These are phyloP conservation scores for Mycena citricolor DNA, from an alignment of 1,284 basidiomycete species.

Conservation along the genomic window DNA sequence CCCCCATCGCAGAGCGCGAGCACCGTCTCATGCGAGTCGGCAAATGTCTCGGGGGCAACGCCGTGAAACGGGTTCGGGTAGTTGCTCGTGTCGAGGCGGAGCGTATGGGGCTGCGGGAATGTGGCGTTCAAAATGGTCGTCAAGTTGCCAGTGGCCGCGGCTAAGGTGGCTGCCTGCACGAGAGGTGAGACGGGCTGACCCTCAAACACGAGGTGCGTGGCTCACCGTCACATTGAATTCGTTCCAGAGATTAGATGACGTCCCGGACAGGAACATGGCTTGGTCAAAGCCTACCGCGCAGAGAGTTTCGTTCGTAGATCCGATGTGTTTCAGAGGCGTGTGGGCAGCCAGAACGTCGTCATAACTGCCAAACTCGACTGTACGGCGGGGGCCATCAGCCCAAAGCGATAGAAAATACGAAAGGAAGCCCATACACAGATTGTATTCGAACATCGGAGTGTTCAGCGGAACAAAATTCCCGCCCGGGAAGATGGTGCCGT, in stretches of 20 bases:
- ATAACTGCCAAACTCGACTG: conserved; percentile 20
- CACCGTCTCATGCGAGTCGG: conserved; percentile 6
- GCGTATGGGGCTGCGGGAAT: conserved; percentile 7
- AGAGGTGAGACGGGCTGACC: conserved; percentile 1
- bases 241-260: conserved; percentile 1
- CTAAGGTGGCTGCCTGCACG: neutral
- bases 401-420: neutral
- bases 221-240: neutral
- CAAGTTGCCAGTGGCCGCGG: conserved; percentile 3
- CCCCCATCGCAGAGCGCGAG: conserved; percentile 15
- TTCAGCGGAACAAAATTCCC: conserved; percentile 12
- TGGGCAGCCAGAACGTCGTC: conserved; percentile 16
- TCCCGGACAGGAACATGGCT: conserved; percentile 13
- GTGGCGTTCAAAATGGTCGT: conserved; percentile 1
- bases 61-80: conserved; percentile 19
- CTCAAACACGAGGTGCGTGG: too few species aligned
- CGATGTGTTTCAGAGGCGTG: conserved; percentile 15
- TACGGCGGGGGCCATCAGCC: neutral
- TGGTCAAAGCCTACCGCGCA: conserved; percentile 20
- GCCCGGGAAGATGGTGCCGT: conserved; percentile 5
- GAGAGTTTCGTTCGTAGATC: conserved; percentile 8
- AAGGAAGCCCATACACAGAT: conserved; percentile 10
- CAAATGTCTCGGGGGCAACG: conserved; percentile 2
- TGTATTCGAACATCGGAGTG: conserved; percentile 20
- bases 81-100: conserved; percentile 9